phyloP scores from a whole-genome alignment of 2,329 filamentous ascomycete species.

The Sclerotinia trifoliorum region DNA sequence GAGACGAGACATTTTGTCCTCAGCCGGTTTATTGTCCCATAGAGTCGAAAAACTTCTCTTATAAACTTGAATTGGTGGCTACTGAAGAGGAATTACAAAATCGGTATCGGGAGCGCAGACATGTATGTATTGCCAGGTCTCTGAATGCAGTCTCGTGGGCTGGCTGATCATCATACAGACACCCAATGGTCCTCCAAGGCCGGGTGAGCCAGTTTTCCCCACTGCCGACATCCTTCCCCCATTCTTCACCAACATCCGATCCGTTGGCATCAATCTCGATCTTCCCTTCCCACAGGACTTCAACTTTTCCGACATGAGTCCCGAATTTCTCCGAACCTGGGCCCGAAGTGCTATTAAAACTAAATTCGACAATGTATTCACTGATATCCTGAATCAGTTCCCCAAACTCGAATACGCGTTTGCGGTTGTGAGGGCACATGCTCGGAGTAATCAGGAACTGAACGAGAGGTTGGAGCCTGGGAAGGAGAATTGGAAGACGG shows the following conservation, averaged over 20 bases:
- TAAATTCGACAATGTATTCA: not conserved
- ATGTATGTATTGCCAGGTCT: not conserved
- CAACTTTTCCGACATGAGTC: not conserved
- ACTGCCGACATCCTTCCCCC: not conserved
- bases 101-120: rapidly evolving
- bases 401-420: not conserved
- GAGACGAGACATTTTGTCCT: not conserved
- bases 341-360: not conserved
- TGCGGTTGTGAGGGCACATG: conserved; percentile 1
- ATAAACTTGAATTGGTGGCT: not conserved
- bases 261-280: conserved; percentile 4
- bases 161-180: not conserved
- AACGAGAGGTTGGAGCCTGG: not conserved
- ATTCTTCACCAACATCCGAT: conserved; percentile 13
- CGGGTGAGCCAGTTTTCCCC: not conserved
- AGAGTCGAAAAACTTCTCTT: not conserved
- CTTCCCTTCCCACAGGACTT: rapidly evolving
- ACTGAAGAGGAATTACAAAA: not conserved
- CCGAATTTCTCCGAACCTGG: not conserved
- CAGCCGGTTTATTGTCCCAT: not conserved
- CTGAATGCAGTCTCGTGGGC: not conserved
- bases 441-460: not conserved
- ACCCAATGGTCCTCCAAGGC: rapidly evolving
- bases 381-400: not conserved
- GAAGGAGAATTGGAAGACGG: not conserved